Evolutionary conservation across 2,329 filamentous ascomycete genomes (phyloP).

Genomic region (Penicillium sp.): DNA sequence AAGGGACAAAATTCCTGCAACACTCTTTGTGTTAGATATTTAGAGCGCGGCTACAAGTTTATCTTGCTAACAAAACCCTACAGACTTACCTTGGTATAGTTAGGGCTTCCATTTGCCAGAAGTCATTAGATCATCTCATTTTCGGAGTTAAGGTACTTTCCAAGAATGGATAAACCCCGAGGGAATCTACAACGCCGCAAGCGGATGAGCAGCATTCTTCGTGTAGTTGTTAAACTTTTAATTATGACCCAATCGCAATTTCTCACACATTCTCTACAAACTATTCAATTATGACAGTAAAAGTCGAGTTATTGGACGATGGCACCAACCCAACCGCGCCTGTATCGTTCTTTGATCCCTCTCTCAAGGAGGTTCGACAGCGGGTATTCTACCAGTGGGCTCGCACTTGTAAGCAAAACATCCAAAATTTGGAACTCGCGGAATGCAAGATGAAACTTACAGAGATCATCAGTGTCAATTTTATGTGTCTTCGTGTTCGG

Average conservation of each 20-base stretch:
- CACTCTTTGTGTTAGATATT: neutral
- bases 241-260: neutral
- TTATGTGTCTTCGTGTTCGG: constrained; percentile 56
- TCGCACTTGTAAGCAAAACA: constrained; percentile 21
- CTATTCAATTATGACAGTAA: neutral
- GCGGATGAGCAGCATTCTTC: neutral
- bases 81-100: too few relatives aligned
- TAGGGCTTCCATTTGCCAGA: neutral
- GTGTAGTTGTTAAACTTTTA: neutral
- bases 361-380: constrained; percentile 21
- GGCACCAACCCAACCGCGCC: constrained; percentile 10
- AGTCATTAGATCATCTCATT: neutral
- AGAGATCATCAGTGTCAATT: constrained; percentile 30
- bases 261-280: neutral
- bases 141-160: constrained; percentile 9
- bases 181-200: constrained; percentile 10
- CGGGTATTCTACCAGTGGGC: constrained; percentile 25
- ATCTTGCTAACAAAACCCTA: too few relatives aligned
- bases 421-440: neutral
- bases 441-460: constrained; percentile 3
- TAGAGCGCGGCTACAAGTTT: neutral
- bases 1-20: neutral
- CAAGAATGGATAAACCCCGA: constrained; percentile 8
- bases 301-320: neutral
- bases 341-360: constrained; percentile 30